A percentile compares a stretch with the other conserved stretches of the same genome.
Evolutionary conservation across 768 basidiomycete species (phyloP).

Genomic region (Mycena vulgaris): DNA sequence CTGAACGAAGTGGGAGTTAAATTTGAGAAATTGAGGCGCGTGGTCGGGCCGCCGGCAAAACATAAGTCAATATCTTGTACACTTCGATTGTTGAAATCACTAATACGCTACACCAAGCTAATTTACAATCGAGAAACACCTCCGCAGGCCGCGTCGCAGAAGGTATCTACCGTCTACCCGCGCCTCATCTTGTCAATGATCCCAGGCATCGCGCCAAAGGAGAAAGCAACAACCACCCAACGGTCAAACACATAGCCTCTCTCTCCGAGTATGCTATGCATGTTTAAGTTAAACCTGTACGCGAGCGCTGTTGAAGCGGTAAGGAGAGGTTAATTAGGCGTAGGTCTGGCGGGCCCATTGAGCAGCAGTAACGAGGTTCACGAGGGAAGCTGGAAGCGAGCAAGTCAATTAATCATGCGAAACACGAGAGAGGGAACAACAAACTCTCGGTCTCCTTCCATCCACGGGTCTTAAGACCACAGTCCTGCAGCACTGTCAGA

Average conservation of each 20-base stretch:
- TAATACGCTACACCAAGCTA: constrained; percentile 24
- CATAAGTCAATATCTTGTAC: not conserved
- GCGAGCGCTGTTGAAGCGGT: constrained; percentile 95
- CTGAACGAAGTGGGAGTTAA: not conserved
- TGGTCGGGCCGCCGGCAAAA: no score
- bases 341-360: constrained; percentile 92
- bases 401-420: constrained; percentile 20
- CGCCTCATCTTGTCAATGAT: constrained; percentile 19
- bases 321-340: constrained; percentile 69
- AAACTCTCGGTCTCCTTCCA: constrained; percentile 96
- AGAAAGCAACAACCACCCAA: constrained; percentile 67
- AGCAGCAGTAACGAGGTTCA: constrained; percentile 92
- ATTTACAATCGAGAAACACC: constrained; percentile 32
- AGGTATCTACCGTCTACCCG: no score
- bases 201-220: constrained; percentile 29
- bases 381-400: constrained; percentile 74
- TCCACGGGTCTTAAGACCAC: constrained; percentile 98
- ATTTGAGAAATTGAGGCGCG: not conserved
- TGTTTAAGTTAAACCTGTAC: constrained; percentile 68
- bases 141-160: constrained; percentile 14
- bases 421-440: constrained; percentile 26
- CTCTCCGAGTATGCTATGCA: constrained; percentile 38
- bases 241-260: constrained; percentile 62
- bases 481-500: constrained; percentile 63
- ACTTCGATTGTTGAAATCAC: constrained; percentile 38